Base-by-base conservation (phyloP, 2,329 filamentous ascomycete species). In the Helicocarpus griseus region DNA sequence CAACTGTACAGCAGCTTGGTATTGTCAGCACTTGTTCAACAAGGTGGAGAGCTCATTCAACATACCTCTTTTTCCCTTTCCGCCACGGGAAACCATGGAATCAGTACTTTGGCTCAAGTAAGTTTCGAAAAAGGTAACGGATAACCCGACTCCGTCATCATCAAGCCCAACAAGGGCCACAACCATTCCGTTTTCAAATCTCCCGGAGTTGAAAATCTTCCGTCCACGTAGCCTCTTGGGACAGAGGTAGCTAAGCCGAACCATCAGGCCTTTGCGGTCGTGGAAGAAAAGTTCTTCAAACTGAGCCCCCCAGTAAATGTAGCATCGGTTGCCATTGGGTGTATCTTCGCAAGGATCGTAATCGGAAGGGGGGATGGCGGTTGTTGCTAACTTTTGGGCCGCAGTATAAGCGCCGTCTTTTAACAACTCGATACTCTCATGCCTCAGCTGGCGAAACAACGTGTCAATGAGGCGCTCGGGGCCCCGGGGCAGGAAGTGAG, bases 161-260 rank as follows among this genome's bases (percentile, higher is more conserved):
- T 64, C 56, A 22, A 62, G 52, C 3, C 61, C 58, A 13, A 65
- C 52, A 5, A 64, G 48, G 35, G 62, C 62, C 11, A 61, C 54
- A 6, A 66, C 56, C 63, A 66, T 65, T 14, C 63, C 61, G 21
- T 56, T 53, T 49, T 64, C 54, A 22, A 66, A 59, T 28, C 61
- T 55, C 21, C 55, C 54, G 4, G 58, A 60, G 7, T 52, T 50
- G 21, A 54, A 55, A 45, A 66, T 54, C 22, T 51, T 55, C 6
- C 49, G 45, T 11, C 59, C 62, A 47, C 60, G 55, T 49, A 66
- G 54, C 38, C 50, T 56, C 5, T 49, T 48, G 8, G 64, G 64
- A 49, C 64, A 66, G 13, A 57, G 55, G 53, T 60, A 66, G 50
- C 60, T 64, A 22, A 64, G 21, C n/a, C 59, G 56, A 9, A 62